Conservation (phyloP, 495 filamentous ascomycete species). For the Venustampulla echinocandica region DNA sequence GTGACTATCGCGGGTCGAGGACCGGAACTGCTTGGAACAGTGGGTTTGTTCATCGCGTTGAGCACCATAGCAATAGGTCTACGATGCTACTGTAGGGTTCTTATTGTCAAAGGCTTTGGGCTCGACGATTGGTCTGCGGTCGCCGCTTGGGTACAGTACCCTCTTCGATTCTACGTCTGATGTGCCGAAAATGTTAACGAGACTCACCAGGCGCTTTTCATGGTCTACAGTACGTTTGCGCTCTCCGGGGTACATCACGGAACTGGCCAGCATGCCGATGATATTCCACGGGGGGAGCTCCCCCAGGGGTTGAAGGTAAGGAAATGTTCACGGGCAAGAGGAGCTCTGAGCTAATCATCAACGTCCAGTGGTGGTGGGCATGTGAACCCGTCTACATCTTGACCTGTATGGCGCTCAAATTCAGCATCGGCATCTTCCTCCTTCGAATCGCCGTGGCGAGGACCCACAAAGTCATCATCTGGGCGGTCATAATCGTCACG, state of each 20-base stretch:
- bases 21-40: conserved; percentile 15
- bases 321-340: not conserved
- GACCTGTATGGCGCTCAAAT: conserved; percentile 29
- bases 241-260: conserved; percentile 18
- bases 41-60: conserved; percentile 23
- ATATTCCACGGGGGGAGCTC: conserved; percentile 14
- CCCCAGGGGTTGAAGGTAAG: conserved; percentile 19
- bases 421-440: conserved; percentile 36
- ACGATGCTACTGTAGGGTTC: conserved; percentile 31
- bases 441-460: conserved; percentile 31
- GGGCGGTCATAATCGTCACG: conserved; percentile 19
- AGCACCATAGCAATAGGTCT: conserved; percentile 28
- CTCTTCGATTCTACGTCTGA: conserved; percentile 1
- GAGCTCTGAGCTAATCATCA: not conserved
- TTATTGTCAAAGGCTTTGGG: conserved; percentile 35
- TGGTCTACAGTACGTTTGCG: conserved; percentile 14
- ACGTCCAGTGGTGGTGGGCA: conserved; percentile 24
- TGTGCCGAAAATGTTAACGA: conserved; percentile 1
- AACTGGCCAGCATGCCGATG: conserved; percentile 14
- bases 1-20: conserved; percentile 12
- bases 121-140: conserved; percentile 30
- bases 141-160: conserved; percentile 18
- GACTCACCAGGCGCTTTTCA: conserved; percentile 12
- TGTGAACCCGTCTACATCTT: conserved; percentile 33
- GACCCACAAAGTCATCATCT: conserved; percentile 33